Evolutionary conservation across 73 alveolate genomes (phyloP).

Genomic region (Uronychia setigera): DNA sequence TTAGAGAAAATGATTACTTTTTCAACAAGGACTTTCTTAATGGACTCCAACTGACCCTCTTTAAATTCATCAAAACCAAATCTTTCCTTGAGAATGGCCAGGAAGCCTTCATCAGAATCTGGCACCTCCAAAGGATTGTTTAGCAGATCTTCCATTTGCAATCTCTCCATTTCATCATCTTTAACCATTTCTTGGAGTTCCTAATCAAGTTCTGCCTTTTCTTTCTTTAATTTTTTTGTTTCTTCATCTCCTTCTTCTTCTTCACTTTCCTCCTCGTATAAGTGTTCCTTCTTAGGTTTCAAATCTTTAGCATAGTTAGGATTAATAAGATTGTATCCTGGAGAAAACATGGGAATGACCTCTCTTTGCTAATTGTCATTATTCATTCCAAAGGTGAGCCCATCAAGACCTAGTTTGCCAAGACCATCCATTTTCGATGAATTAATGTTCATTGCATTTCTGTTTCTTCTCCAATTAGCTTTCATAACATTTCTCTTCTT

Average conservation of each 20-base stretch:
- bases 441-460: not conserved
- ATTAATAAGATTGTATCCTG: not conserved
- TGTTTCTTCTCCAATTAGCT: slow-evolving; percentile 13
- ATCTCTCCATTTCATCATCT: not conserved
- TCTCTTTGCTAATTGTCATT: slow-evolving; percentile 8
- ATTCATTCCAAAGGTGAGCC: not conserved
- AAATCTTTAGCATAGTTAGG: not conserved
- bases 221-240: not conserved
- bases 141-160: not conserved
- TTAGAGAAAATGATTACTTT: slow-evolving; percentile 7
- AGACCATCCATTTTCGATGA: not conserved
- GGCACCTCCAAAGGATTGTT: slow-evolving; percentile 16
- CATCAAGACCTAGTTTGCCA: not conserved
- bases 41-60: slow-evolving; percentile 72
- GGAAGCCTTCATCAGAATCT: slow-evolving; percentile 46
- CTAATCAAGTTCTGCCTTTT: not conserved
- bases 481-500: slow-evolving; percentile 35
- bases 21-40: slow-evolving; percentile 57
- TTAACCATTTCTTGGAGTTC: not conserved
- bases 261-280: too few species aligned
- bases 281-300: not conserved
- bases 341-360: not conserved
- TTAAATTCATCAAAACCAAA: slow-evolving; percentile 55
- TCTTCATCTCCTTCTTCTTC: not conserved
- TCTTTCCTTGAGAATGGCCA: slow-evolving; percentile 34